Base-by-base conservation (phyloP, 129 eudicot species). In the Pittosporum tobira region DNA sequence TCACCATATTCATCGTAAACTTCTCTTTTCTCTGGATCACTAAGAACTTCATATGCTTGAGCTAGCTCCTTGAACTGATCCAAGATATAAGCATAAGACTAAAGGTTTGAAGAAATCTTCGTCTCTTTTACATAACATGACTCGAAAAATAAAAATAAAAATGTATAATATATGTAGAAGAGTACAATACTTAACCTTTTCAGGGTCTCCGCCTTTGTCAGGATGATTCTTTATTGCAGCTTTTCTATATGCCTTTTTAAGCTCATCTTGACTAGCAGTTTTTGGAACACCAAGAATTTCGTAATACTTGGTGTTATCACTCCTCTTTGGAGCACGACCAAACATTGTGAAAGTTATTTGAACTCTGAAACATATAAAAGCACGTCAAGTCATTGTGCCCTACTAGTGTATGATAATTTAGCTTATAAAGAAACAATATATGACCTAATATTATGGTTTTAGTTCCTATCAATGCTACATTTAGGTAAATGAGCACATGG, bases 121-220 rank as follows among this genome's bases (percentile, higher is more conserved):
- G 4, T n/a, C 46, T 11, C 5, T 46, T 21, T 0, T 46, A 12
- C 46, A 52, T 23, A 64, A 38, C 38, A 27, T n/a, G 8, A 10
- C 31, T 42, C 1, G 1, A 3, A 46, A 16, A 24, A 10, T 46
- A 25, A 38, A 54, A 37, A 51, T 15, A 48, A 27, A 3, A 30
- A 2, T 19, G 20, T 51, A 28, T 16, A 31, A 34, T 21, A 55
- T 11, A 34, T 15, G 13, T 57, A 18, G n/a, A 70, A 66, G 3
- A 12, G 14, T 16, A 71, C 30, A 63, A 59, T 13, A 28, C 42
- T 24, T 57, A 47, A 83, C 96, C 81, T 87, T 87, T 71, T 87
- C 96, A 44, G 96, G 94, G 74, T 87, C 96, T 34, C 96, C 96
- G 58, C 96, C 96, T 69, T 87, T 87, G 68, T 87, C 96, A 8